Conservation (phyloP, 768 basidiomycete genomes). For the Mycena amicta region DNA sequence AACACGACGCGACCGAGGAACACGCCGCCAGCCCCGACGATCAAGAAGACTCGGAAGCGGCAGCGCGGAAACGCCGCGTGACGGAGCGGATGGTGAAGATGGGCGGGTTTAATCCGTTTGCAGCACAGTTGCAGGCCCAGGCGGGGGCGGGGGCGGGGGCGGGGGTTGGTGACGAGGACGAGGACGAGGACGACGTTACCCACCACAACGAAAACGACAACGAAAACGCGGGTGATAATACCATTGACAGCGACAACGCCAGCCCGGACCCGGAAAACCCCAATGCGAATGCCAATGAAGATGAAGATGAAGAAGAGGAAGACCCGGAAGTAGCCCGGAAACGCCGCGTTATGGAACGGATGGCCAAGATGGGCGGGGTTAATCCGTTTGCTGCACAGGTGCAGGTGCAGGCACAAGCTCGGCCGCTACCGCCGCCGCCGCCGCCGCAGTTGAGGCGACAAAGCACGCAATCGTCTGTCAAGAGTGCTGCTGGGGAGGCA, state of each 20-base stretch:
- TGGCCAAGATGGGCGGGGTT: conserved; percentile 70
- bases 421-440: too few relatives aligned
- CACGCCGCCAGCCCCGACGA: neutral
- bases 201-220: too few relatives aligned
- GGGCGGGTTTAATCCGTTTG: neutral
- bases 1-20: neutral
- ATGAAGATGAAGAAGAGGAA: conserved; percentile 18
- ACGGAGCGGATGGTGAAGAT: neutral
- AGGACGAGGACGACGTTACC: too few relatives aligned
- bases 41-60: neutral
- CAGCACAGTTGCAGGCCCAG: neutral
- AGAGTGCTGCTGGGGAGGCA: too few relatives aligned
- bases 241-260: too few relatives aligned
- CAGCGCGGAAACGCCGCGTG: neutral
- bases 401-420: conserved; percentile 54
- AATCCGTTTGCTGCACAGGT: conserved; percentile 50
- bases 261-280: too few relatives aligned
- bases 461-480: too few relatives aligned
- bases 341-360: conserved; percentile 46
- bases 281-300: neutral
- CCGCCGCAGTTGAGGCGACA: too few relatives aligned
- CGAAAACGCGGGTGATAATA: too few relatives aligned
- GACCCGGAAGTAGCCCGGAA: conserved; percentile 46
- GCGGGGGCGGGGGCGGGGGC: too few relatives aligned
- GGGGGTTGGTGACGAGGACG: neutral